Evolutionary conservation across 2,329 filamentous ascomycete genomes (phyloP), one percentile per base, ranked within the genome.

Genomic region (Alternaria sp.): DNA sequence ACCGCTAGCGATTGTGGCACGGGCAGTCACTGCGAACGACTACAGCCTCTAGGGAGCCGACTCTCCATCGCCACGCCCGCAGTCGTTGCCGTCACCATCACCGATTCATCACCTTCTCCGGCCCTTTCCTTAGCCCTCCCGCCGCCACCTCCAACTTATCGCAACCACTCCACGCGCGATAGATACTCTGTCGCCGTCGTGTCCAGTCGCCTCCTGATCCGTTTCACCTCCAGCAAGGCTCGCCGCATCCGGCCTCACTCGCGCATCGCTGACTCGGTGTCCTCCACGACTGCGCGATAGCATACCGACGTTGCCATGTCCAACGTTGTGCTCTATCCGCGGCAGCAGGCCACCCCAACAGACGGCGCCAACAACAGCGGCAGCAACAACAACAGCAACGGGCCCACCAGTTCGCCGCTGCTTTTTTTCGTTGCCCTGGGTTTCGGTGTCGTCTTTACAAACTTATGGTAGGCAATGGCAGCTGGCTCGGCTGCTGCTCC

Each of bases 381-480:
- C 58, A 75, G 76, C 49, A 79, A 78, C 23, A 78, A 78, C 23
- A 62, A 66, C 58, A 75, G 76, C 50, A 79, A 78, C 66, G 84
- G 84, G 45, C 87, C 87, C 37, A 91, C 89, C 47, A 92, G 87
- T 77, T 94, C 91, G 41, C 92, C 92, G 43, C 81, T 96, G 60
- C 84, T 96, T 6, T 98, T 98, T 83, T 97, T 98, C 79, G 94
- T 98, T 60, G 95, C 96, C 15, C 85, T 99, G 28, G 96, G 96
- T 5, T 98, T 99, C 75, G 96, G 96, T 73, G 96, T 99, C 20
- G 96, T 99, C 47, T 99, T 99, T 77, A 99, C 96, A 55, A 99
- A 99, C 81, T 84, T 99, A 81, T 99, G 96, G 96, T 98, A 87
- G 45, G 55, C 53, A 25, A 20, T 20, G 21, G 37, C 56, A 30